Conservation (phyloP, 495 filamentous ascomycete genomes). For the Penicillium pancosmium region DNA sequence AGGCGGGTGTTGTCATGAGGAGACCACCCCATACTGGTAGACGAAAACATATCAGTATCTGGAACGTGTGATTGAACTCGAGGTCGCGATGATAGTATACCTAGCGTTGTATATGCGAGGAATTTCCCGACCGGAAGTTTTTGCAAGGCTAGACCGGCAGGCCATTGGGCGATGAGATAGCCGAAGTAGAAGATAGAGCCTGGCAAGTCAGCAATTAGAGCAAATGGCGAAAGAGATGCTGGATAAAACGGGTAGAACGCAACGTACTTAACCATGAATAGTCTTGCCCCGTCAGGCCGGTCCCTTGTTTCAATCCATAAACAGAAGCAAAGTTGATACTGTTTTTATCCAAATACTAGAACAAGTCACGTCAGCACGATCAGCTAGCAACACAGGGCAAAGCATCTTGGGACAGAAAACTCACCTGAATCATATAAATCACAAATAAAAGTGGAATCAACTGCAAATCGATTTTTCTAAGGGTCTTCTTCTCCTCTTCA, state of each 20-base stretch:
- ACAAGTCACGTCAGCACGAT: slow-evolving; percentile 4
- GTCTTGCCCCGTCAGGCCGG: slow-evolving; percentile 54
- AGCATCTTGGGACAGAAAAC: background rate
- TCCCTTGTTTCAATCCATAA: slow-evolving; percentile 56
- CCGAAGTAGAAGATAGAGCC: slow-evolving; percentile 62
- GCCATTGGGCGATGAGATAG: slow-evolving; percentile 54
- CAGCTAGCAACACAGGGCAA: background rate
- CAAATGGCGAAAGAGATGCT: background rate
- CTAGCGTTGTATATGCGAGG: slow-evolving; percentile 40
- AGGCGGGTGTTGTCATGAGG: slow-evolving; percentile 44
- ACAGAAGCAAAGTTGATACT: slow-evolving; percentile 63
- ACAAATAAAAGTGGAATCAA: slow-evolving; percentile 59
- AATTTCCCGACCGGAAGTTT: slow-evolving; percentile 58
- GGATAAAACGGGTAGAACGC: background rate
- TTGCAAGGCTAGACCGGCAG: slow-evolving; percentile 54
- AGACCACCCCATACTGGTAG: slow-evolving; percentile 42
- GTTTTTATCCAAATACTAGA: slow-evolving; percentile 62
- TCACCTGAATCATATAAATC: slow-evolving; percentile 51
- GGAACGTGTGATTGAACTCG: background rate
- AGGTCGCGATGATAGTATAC: slow-evolving; percentile 8
- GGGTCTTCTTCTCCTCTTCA: slow-evolving; percentile 49
- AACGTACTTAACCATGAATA: slow-evolving; percentile 56
- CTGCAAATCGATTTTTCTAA: slow-evolving; percentile 57
- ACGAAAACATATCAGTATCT: slow-evolving; percentile 8
- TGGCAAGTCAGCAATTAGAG: slow-evolving; percentile 3